phyloP scores from a whole-genome alignment of 192 early-diverging fungal species.

The Dissophora globulifera region DNA sequence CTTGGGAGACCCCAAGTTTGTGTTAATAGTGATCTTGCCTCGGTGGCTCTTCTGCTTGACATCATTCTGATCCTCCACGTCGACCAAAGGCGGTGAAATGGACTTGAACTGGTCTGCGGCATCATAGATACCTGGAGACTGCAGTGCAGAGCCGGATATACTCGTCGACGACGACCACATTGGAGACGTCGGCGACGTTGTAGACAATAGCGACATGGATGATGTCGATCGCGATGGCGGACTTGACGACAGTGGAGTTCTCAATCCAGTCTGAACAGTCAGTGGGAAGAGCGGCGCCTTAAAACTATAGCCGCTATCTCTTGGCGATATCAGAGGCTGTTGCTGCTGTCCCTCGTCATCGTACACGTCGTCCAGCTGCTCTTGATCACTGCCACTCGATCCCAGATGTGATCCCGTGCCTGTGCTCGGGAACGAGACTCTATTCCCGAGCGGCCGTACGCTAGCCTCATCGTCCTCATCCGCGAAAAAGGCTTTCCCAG shows the following conservation, averaged over 20 bases:
- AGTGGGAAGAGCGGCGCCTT: neutral
- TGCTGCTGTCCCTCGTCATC: no score
- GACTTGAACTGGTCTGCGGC: slow-evolving; percentile 17
- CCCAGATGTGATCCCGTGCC: slow-evolving; percentile 27
- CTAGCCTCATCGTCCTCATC: slow-evolving; percentile 18
- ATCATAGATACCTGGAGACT: neutral
- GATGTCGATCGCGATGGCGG: neutral
- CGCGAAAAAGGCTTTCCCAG: neutral
- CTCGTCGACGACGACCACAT: slow-evolving; percentile 15
- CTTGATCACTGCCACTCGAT: slow-evolving; percentile 43
- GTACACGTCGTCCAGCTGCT: no score
- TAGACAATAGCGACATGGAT: neutral
- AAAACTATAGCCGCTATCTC: no score
- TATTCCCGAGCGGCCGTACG: neutral
- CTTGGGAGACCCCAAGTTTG: slow-evolving; percentile 11
- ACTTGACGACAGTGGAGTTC: neutral
- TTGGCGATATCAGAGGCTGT: neutral
- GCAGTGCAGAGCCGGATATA: neutral
- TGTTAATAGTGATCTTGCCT: slow-evolving; percentile 31
- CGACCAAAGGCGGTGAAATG: slow-evolving; percentile 27
- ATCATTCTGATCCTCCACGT: neutral
- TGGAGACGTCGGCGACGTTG: slow-evolving; percentile 20
- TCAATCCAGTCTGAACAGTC: slow-evolving; percentile 19
- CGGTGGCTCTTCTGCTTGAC: slow-evolving; percentile 8
- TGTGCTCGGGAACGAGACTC: slow-evolving; percentile 49